phyloP scores from a whole-genome alignment of 2,329 filamentous ascomycete species.

The Venturia effusa region DNA sequence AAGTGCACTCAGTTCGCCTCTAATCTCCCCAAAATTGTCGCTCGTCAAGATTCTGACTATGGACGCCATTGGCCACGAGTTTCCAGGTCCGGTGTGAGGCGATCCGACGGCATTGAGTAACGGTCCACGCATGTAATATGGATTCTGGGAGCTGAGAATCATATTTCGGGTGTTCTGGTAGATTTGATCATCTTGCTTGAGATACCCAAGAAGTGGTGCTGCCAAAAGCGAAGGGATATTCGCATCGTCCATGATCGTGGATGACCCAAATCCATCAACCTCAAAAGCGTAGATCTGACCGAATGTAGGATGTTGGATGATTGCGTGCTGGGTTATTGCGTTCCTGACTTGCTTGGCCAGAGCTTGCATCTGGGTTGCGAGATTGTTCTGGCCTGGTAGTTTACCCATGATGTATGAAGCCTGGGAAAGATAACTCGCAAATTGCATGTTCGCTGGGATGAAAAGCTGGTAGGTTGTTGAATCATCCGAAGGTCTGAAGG shows the following conservation, averaged over 20 bases:
- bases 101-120: constrained; percentile 38
- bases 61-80: constrained; percentile 41
- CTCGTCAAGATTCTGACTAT: constrained; percentile 42
- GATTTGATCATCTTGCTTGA: constrained; percentile 26
- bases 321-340: constrained; percentile 35
- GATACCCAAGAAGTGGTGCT: constrained; percentile 52
- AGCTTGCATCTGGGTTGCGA: constrained; percentile 45
- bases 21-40: constrained; percentile 36
- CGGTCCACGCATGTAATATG: constrained; percentile 40
- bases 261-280: constrained; percentile 34
- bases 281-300: constrained; percentile 38
- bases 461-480: constrained; percentile 39
- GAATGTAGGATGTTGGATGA: constrained; percentile 25
- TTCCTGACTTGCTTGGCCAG: constrained; percentile 37
- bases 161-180: constrained; percentile 37
- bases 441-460: constrained; percentile 57
- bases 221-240: constrained; percentile 59
- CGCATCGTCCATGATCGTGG: constrained; percentile 60
- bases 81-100: constrained; percentile 35
- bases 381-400: constrained; percentile 36
- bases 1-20: constrained; percentile 31
- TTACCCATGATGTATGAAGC: constrained; percentile 34
- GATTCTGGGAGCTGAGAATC: constrained; percentile 34
- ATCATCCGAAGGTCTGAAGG: constrained; percentile 41
- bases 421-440: constrained; percentile 49